A percentile compares a stretch with the other conserved stretches of the same genome.
Evolutionary conservation across 768 basidiomycete genomes (phyloP).

Genomic region (Kwoniella sp.): DNA sequence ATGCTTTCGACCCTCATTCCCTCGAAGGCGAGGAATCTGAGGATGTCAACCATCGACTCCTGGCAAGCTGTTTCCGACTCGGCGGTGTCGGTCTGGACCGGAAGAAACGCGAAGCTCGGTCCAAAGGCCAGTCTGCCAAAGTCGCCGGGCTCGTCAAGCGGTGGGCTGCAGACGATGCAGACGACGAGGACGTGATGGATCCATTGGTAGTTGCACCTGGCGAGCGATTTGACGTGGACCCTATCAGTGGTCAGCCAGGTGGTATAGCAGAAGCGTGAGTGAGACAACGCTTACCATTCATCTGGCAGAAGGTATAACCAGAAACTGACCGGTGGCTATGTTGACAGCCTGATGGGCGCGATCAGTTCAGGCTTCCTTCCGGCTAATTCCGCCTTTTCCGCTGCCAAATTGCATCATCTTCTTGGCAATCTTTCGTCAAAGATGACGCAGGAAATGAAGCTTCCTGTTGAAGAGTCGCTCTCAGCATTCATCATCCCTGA

Average conservation of each 20-base stretch:
- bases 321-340: too few species aligned
- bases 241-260: slow-evolving; percentile 34
- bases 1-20: slow-evolving; percentile 20
- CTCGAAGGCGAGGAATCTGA: slow-evolving; percentile 25
- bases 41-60: slow-evolving; percentile 22
- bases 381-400: slow-evolving; percentile 24
- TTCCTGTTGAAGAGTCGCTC: slow-evolving; percentile 33
- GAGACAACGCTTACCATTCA: too few species aligned
- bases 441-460: slow-evolving; percentile 28
- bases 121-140: slow-evolving; percentile 24
- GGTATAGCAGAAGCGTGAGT: slow-evolving; percentile 45
- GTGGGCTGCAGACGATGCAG: slow-evolving; percentile 12
- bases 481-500: slow-evolving; percentile 48
- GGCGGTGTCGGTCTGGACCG: slow-evolving; percentile 40
- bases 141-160: slow-evolving; percentile 29
- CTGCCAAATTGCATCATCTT: slow-evolving; percentile 31
- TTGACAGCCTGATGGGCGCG: slow-evolving; percentile 29
- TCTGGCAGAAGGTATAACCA: too few species aligned
- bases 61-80: slow-evolving; percentile 16
- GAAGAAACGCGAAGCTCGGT: slow-evolving; percentile 29
- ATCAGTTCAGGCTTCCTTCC: slow-evolving; percentile 38
- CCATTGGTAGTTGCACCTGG: slow-evolving; percentile 8
- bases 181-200: slow-evolving; percentile 15
- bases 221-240: slow-evolving; percentile 29
- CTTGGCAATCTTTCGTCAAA: slow-evolving; percentile 21